Evolutionary conservation across 2,329 filamentous ascomycete genomes (phyloP), one percentile per base, ranked within the genome.

Genomic region (Neophaeococcomyces mojaviensis): DNA sequence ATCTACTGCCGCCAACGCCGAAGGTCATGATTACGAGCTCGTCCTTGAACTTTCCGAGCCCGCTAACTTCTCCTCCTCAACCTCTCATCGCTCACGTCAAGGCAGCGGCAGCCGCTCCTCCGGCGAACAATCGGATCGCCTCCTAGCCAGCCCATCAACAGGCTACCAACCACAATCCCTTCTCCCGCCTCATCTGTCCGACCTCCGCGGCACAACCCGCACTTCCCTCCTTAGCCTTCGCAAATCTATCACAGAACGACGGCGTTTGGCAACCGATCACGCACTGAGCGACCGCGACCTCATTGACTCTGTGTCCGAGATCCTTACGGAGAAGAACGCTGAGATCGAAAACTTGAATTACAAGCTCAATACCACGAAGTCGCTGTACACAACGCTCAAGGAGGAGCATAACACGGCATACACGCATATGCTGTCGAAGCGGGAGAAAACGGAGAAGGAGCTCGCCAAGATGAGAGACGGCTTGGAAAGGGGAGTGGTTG

Each of bases 361-460:
- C 65, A 80, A 86, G 35, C 86, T 94, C 37, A 80, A 86, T 28
- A 86, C 86, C 15, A 89, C 90, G 0, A 86, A 94, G 63, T 87
- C 94, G 59, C 89, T 96, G 62, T 94, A 58, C 38, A 39, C 96
- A 60, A 88, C 87, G 67, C 89, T 88, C 16, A 90, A 90, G 61
- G 92, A 96, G 72, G 79, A 80, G 49, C 90, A 86, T 6, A 86
- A 78, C 37, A 86, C 88, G 15, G 88, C 95, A 63, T 94, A 94
- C 68, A 79, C 90, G 62, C 84, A 82, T 6, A 87, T 83, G 2
- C 92, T 97, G 62, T 81, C 89, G 7, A 90, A 97, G 64, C 95
- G 98, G 58, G 92, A 98, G 67, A 92, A 92, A 72, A 94, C 96
- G 84, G 92, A 98, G 68, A 96, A 95, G 67, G 89, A 98, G 64